Percentiles rank a stretch among this genome's conserved stretches.
Conservation (phyloP, 2,329 filamentous ascomycete species). For the Penicillium sp. region DNA sequence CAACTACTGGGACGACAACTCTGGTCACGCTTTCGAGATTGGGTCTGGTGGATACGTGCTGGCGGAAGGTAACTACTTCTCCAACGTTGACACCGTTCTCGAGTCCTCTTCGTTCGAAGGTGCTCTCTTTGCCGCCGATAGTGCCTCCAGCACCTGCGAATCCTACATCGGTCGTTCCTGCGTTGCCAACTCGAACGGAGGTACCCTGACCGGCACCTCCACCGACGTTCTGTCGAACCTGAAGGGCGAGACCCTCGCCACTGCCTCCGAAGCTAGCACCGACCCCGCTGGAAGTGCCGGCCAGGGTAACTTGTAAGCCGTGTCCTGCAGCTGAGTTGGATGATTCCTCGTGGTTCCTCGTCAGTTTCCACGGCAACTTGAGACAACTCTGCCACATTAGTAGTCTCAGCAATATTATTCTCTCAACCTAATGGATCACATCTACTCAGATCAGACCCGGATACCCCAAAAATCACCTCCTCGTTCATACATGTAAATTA, state of each 20-base stretch:
- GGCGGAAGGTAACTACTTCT: conserved; percentile 6
- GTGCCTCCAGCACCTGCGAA: neutral
- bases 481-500: too few relatives aligned
- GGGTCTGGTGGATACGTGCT: conserved; percentile 1
- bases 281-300: conserved; percentile 6
- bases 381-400: too few relatives aligned
- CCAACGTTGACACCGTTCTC: neutral
- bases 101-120: neutral
- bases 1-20: conserved; percentile 11
- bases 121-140: conserved; percentile 1
- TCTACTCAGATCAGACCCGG: too few relatives aligned
- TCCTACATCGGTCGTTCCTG: conserved; percentile 3
- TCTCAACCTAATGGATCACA: too few relatives aligned
- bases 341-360: neutral
- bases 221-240: neutral
- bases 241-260: conserved; percentile 1
- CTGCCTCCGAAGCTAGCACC: neutral
- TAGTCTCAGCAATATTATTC: too few relatives aligned
- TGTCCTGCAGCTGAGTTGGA: neutral
- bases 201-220: neutral
- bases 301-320: conserved; percentile 4
- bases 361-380: too few relatives aligned
- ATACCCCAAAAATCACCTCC: too few relatives aligned
- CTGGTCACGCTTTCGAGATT: conserved; percentile 7
- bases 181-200: conserved; percentile 2